These are phyloP conservation scores for Neostapfia colusana DNA, from an alignment of 176 grass and related monocot species.

Conservation along the genomic window DNA sequence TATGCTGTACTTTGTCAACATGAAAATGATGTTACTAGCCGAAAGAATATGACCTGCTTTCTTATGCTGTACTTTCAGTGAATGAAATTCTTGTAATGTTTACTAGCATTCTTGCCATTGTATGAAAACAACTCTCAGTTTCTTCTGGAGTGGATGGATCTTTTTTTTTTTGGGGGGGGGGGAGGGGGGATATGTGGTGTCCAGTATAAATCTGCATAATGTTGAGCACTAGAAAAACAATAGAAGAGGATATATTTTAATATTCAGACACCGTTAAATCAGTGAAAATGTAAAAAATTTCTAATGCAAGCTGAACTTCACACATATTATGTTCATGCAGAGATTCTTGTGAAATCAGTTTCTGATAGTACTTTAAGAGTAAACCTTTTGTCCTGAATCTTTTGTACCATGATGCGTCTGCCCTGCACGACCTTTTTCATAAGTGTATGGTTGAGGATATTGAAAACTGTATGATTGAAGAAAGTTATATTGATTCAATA, in stretches of 20 bases:
- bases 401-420: neutral
- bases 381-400: too few species aligned
- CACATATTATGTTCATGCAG: neutral
- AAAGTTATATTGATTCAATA: slow-evolving; percentile 8
- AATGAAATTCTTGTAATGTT: neutral
- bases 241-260: neutral
- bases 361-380: too few species aligned
- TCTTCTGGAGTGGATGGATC: neutral
- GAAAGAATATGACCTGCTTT: neutral
- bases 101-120: neutral
- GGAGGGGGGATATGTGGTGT: neutral
- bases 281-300: neutral
- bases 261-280: neutral
- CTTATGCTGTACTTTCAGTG: neutral
- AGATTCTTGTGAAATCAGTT: too few species aligned
- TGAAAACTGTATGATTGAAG: neutral
- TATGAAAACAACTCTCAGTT: neutral
- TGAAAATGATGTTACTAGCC: neutral
- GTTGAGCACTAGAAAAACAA: neutral
- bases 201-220: neutral
- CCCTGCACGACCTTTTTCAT: neutral
- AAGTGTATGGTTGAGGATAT: neutral
- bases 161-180: too few species aligned
- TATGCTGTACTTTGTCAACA: neutral
- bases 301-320: neutral